Evolutionary conservation across 257 asterid species (phyloP), one percentile per base, ranked within the genome.

Genomic region (Gentiana straminea): DNA sequence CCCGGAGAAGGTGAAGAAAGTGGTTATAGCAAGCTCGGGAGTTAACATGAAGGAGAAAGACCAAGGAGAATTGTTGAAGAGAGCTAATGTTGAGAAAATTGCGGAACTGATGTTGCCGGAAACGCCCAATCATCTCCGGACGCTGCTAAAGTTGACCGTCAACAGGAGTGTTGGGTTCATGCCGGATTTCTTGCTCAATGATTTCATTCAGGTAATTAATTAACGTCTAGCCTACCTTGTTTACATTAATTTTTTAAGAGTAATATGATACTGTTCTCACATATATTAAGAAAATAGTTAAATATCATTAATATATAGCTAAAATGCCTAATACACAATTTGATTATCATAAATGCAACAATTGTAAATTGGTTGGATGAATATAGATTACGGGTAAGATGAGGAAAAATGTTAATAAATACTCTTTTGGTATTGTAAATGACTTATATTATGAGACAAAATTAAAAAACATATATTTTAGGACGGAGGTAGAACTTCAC

Each of bases 11-110:
- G 89, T 86, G 59, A 80, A 84, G 63, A 90, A 81, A 81, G 91
- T 90, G 76, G 94, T 84, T 74, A 70, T 90, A 35, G 89, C 89
- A 4, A 84, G 96, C 75, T 87, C 96, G 24, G 95, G 77, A 46
- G 72, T 90, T 70, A 84, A 81, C 68, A 13, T 80, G 80, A 65
- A 55, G 52, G 77, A 59, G 62, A 51, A 66, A 3, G 96, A 90
- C 62, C 72, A 74, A 44, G 72, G 47, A 45, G 72, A 51, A 56
- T 52, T 88, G 62, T 8, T 85, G 62, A 74, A 66, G 63, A 72
- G 79, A 58, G 94, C 84, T 0, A 68, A 55, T 0, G 72, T 58
- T 5, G 79, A 70, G 39, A 77, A 50, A 46, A 70, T 79, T 33
- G 94, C 74, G 62, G 89, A 85, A 4, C 11, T 83, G 64, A 8